Evolutionary conservation across 2,329 filamentous ascomycete genomes (phyloP), one percentile per base, ranked within the genome.

Genomic region (Clonostachys byssicola): DNA sequence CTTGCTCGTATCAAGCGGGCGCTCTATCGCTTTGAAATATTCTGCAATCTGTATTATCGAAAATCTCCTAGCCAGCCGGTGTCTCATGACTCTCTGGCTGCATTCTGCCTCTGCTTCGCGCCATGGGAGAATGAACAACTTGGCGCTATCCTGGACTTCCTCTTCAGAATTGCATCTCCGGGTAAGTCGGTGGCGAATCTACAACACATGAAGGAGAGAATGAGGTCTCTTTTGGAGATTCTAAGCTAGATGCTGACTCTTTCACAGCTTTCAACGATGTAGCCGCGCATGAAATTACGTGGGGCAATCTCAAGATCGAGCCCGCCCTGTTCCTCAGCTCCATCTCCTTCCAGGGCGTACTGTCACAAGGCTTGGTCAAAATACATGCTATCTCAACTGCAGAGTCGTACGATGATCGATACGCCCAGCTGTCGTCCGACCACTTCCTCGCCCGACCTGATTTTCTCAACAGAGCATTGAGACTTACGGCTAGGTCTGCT

Each of bases 91-190:
- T 13, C 34, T 10, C 9, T n/a, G 12, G 18, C 20, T n/a, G 8
- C 17, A 17, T 49, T 49, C 35, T 17, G 33, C 17, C 10, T 8
- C 23, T 20, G 12, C 18, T 44, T 49, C 44, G 40, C 48, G 12
- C 48, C 48, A 4, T 49, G 48, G 48, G 45, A 49, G 38, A 40
- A 42, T 13, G 48, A 49, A 18, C 45, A 49, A 42, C 36, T 49
- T 36, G 40, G 45, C n/a, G 42, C 45, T 33, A 34, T 47, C 23
- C 34, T 44, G 20, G 45, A 49, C 30, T 49, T 47, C 42, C 34
- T 49, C 12, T 40, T 30, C 34, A 40, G 41, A 23, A 17, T 33
- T 18, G 41, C 47, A 13, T 34, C 40, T 34, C 43, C 43, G 39
- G 43, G 47, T 46, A 10, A 46, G 47, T 49, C 30, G 4, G 9